Percentiles rank a stretch among this genome's conserved stretches.
Conservation (phyloP, 73 alveolate genomes). For the Tetrahymena thermophila region DNA sequence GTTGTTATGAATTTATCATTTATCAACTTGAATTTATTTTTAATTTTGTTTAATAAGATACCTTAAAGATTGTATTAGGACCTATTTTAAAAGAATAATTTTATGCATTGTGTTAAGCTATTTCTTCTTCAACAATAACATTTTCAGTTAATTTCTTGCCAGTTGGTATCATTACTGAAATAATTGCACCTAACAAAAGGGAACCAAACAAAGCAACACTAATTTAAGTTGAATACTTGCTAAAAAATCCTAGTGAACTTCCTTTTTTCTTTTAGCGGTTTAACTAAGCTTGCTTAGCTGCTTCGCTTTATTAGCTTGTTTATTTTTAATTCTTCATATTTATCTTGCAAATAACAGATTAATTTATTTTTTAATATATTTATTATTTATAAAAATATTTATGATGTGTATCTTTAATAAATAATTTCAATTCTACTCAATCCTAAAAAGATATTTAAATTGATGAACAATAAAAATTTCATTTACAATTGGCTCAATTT, state of each 20-base stretch:
- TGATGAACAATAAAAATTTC: background rate
- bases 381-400: background rate
- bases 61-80: background rate
- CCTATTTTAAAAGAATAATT: background rate
- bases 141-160: background rate
- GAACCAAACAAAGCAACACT: background rate
- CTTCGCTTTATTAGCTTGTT: background rate
- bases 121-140: background rate
- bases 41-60: background rate
- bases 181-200: background rate
- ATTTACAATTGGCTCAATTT: background rate
- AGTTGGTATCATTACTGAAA: background rate
- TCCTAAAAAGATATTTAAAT: background rate
- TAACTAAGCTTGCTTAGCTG: background rate
- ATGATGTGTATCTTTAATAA: background rate
- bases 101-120: background rate
- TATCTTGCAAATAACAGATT: background rate
- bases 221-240: background rate
- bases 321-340: background rate
- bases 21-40: background rate
- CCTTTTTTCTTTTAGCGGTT: background rate
- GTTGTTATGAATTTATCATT: background rate
- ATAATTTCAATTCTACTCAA: background rate
- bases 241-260: background rate
- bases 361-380: background rate